phyloP scores from a whole-genome alignment of 768 basidiomycete species.

The Lactifluus subvellereus region DNA sequence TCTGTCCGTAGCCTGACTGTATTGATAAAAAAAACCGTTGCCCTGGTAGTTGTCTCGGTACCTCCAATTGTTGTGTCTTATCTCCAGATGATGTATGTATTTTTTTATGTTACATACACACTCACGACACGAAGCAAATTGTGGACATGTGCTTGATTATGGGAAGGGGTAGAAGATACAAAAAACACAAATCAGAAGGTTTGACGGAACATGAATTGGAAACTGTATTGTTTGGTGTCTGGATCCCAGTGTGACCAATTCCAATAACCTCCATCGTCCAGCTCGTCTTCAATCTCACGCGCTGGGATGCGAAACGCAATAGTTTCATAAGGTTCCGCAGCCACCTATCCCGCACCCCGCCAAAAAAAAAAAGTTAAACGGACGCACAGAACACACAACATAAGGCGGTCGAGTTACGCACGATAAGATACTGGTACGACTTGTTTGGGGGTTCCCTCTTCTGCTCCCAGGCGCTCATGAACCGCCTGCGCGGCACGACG shows the following conservation, averaged over 20 bases:
- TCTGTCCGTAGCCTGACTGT: neutral
- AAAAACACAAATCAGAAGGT: conserved; percentile 28
- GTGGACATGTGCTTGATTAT: neutral
- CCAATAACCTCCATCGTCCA: conserved; percentile 85
- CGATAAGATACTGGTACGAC: conserved; percentile 95
- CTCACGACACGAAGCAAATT: neutral
- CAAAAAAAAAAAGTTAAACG: conserved; percentile 14
- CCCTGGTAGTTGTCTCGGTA: neutral
- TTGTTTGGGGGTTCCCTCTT: conserved; percentile 92
- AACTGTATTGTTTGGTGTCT: conserved; percentile 97
- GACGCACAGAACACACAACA: neutral
- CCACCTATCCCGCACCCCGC: conserved; percentile 52
- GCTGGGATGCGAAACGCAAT: conserved; percentile 99
- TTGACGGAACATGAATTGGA: conserved; percentile 93
- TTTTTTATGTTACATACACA: neutral
- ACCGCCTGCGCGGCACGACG: conserved; percentile 78
- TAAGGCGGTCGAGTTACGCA: conserved; percentile 38
- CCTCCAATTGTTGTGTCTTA: neutral
- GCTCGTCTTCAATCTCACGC: conserved; percentile 92
- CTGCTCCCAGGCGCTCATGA: conserved; percentile 99
- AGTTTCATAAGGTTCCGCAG: conserved; percentile 98
- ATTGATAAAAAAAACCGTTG: neutral
- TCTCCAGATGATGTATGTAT: conserved; percentile 13
- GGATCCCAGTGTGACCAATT: conserved; percentile 99
- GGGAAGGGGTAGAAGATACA: neutral